These are phyloP conservation scores for Microthyrium microscopicum DNA, from an alignment of 2,329 filamentous ascomycete genomes.

Conservation along the genomic window DNA sequence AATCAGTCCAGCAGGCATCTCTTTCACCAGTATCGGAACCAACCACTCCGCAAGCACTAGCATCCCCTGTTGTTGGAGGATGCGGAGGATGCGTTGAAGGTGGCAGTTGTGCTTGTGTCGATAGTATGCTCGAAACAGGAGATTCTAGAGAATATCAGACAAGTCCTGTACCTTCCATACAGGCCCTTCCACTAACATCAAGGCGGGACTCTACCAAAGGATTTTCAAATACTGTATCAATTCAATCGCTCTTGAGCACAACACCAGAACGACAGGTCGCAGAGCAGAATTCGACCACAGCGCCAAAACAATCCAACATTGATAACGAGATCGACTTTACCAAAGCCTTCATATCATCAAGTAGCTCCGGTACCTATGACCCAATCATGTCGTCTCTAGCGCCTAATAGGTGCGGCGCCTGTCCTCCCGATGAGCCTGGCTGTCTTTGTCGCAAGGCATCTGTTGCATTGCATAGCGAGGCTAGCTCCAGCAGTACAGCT, in stretches of 20 bases:
- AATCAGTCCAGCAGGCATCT: too few species aligned
- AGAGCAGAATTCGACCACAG: background rate
- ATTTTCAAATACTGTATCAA: background rate
- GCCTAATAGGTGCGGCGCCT: slow-evolving; percentile 1
- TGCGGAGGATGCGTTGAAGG: slow-evolving; percentile 8
- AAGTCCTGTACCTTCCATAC: background rate
- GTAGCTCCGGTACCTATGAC: background rate
- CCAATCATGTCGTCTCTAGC: slow-evolving; percentile 2
- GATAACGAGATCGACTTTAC: slow-evolving; percentile 9
- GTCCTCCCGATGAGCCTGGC: background rate
- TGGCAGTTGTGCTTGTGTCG: slow-evolving; percentile 8
- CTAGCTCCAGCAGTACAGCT: background rate
- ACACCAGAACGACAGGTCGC: background rate
- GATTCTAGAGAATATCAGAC: background rate
- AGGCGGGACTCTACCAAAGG: slow-evolving; percentile 4
- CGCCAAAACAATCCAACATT: background rate
- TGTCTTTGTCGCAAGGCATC: slow-evolving; percentile 6
- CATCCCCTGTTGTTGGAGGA: too few species aligned
- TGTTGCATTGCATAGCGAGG: background rate
- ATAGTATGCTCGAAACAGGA: slow-evolving; percentile 2
- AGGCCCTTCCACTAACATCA: slow-evolving; percentile 4
- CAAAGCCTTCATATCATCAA: background rate
- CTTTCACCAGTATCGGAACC: too few species aligned
- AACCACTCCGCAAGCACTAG: too few species aligned
- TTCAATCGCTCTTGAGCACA: slow-evolving; percentile 5